Percentiles rank a stretch among this genome's conserved stretches.
Conservation (phyloP, 306 rosid genomes). For the Rosa multiflora region DNA sequence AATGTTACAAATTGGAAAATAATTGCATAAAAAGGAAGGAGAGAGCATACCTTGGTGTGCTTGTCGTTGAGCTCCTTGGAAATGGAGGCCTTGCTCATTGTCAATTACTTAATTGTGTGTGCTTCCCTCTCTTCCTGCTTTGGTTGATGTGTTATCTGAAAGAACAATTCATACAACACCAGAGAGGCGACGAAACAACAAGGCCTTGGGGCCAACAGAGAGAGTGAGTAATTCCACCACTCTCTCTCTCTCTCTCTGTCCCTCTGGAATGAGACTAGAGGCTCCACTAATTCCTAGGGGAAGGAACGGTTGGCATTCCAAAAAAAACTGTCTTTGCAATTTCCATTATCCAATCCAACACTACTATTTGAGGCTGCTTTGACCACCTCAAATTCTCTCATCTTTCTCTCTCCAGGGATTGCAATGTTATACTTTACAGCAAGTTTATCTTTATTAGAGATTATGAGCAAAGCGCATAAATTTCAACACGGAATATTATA, state of each 20-base stretch:
- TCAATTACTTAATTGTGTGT: conserved; percentile 21
- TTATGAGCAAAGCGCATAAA: neutral
- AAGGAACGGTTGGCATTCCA: conserved; percentile 31
- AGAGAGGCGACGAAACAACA: neutral
- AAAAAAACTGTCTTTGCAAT: conserved; percentile 22
- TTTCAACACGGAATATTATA: neutral
- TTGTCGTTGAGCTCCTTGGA: conserved; percentile 86
- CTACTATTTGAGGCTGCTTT: conserved; percentile 5
- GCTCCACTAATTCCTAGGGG: conserved; percentile 39
- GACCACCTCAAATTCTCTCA: neutral
- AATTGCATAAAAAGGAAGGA: neutral
- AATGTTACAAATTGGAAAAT: neutral
- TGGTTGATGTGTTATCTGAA: neutral
- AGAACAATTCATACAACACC: neutral
- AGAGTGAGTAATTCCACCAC: neutral
- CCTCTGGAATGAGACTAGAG: conserved; percentile 9
- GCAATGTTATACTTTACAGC: neutral
- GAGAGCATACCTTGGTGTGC: conserved; percentile 53
- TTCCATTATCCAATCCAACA: neutral
- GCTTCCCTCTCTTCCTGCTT: conserved; percentile 11
- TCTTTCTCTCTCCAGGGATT: too few species aligned
- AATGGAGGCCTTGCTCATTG: conserved; percentile 77
- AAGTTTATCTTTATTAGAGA: neutral
- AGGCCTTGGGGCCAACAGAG: neutral
- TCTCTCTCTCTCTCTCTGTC: neutral